Evolutionary conservation across 441 rosid species (phyloP), one percentile per base, ranked within the genome.

Genomic region (Erysimum pusillum): DNA sequence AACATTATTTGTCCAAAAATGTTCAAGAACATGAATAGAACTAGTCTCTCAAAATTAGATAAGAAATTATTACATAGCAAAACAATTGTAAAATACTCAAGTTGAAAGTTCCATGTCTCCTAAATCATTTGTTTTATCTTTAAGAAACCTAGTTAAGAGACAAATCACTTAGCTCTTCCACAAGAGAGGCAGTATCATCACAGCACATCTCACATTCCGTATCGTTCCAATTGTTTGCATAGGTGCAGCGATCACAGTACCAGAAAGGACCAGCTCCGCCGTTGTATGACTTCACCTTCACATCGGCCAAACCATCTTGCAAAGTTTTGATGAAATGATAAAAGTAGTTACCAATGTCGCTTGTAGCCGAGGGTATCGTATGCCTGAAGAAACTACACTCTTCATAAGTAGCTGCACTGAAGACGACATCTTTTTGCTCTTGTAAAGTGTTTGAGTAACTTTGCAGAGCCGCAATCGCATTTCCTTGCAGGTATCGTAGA

Each of bases 191-290:
- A 63, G 44, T 17, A 31, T 48, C 4, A 10, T 56, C 67, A 63
- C 6, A 32, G 61, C 80, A 77, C 71, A 77, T 71, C 67, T 71
- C 36, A 64, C 80, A 77, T 42, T n/a, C 45, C 28, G 7, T 64
- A 25, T 28, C 20, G 0, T 17, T 0, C 72, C 80, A 77, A 20
- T 5, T 13, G 67, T 77, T 77, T 1, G 28, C 61, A 57, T 32
- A 71, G 4, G 63, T 77, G 67, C 81, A 71, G 5, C 73, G 73
- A 54, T 71, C 81, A 6, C 73, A 77, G 5, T 25, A 51, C 76
- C 76, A 77, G 14, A 6, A 9, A 3, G 39, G 38, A 39, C 54
- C 69, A 18, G 46, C 68, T 12, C 51, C 10, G 9, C 52, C 44
- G 36, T 71, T 66, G 57, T 77, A 77, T 2, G 71, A 67, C 63